A percentile compares a stretch with the other conserved stretches of the same genome.
These are phyloP conservation scores for Flaveria ramosissima DNA, from an alignment of 129 eudicot species.

Conservation along the genomic window DNA sequence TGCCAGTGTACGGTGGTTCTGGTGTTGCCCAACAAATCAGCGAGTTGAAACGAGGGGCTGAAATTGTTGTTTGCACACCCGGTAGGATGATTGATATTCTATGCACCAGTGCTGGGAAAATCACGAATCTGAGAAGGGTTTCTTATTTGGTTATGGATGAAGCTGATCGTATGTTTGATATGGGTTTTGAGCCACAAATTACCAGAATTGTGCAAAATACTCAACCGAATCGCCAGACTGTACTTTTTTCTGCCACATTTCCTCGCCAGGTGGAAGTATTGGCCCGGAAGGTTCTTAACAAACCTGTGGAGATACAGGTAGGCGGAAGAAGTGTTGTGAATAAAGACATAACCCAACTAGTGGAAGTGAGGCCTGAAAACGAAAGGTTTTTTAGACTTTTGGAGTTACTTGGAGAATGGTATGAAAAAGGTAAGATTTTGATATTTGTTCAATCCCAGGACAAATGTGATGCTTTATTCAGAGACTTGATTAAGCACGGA, in stretches of 20 bases:
- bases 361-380: conserved; percentile 74
- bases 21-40: conserved; percentile 90
- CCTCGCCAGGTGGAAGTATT: conserved; percentile 81
- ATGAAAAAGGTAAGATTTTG: conserved; percentile 74
- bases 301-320: conserved; percentile 74
- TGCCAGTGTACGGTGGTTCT: conserved; percentile 86
- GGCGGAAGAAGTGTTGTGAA: conserved; percentile 88
- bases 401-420: conserved; percentile 81
- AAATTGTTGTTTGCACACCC: conserved; percentile 81
- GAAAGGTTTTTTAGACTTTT: conserved; percentile 67
- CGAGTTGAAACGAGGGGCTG: conserved; percentile 73
- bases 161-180: conserved; percentile 88
- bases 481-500: conserved; percentile 63
- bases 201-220: conserved; percentile 77
- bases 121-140: conserved; percentile 76
- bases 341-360: conserved; percentile 69
- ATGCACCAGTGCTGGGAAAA: conserved; percentile 78
- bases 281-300: conserved; percentile 75
- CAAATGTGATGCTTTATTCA: conserved; percentile 68
- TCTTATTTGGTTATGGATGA: conserved; percentile 82
- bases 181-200: conserved; percentile 88
- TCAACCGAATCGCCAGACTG: conserved; percentile 84
- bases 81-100: conserved; percentile 83
- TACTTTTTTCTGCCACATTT: conserved; percentile 74
- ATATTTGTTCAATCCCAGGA: conserved; percentile 78